These are phyloP conservation scores for Cryptosporidium muris DNA, from an alignment of 169 alveolate genomes.

Conservation along the genomic window DNA sequence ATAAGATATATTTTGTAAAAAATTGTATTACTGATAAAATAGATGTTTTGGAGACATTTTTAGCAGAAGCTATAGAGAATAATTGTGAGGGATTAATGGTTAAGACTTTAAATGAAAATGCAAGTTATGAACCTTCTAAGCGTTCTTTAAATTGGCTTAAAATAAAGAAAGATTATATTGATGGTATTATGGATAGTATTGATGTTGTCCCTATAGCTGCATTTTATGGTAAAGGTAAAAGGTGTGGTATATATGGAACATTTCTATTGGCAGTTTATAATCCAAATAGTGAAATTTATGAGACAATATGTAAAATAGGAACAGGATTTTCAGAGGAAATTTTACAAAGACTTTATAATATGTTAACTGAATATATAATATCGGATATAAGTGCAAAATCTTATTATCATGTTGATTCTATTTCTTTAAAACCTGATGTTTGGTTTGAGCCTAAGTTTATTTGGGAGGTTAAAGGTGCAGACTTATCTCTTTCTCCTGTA, in stretches of 20 bases:
- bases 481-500: constrained; percentile 94
- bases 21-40: constrained; percentile 80
- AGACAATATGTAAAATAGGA: constrained; percentile 95
- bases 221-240: constrained; percentile 92
- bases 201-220: constrained; percentile 99
- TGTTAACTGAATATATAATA: constrained; percentile 85
- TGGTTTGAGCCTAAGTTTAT: constrained; percentile 93
- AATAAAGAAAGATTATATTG: constrained; percentile 96
- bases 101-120: constrained; percentile 93
- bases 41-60: constrained; percentile 84
- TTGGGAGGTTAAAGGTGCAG: constrained; percentile 98
- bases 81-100: constrained; percentile 98
- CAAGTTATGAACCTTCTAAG: constrained; percentile 97
- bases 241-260: constrained; percentile 95
- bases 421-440: constrained; percentile 82
- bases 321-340: constrained; percentile 95
- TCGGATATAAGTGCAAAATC: constrained; percentile 72
- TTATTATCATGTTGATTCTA: constrained; percentile 73
- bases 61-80: constrained; percentile 83
- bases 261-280: constrained; percentile 95
- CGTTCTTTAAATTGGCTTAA: constrained; percentile 98
- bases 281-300: constrained; percentile 92
- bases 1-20: constrained; percentile 77
- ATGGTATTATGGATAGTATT: constrained; percentile 95
- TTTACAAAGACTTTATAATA: constrained; percentile 82